Evolutionary conservation across 345 rosid genomes (phyloP).

Genomic region (Eucalyptus melliodora): DNA sequence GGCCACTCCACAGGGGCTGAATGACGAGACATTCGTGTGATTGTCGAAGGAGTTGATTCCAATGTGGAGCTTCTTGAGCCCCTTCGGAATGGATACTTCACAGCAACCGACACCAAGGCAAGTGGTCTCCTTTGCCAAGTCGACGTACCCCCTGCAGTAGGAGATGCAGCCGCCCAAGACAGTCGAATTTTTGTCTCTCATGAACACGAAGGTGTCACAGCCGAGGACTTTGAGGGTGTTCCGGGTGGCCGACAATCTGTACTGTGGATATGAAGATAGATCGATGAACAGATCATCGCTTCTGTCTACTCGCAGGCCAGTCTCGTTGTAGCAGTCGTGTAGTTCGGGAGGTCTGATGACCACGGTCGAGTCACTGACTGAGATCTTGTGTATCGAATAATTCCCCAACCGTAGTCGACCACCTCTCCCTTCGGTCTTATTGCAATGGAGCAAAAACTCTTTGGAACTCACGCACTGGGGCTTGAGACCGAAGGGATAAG

Average conservation of each 20-base stretch:
- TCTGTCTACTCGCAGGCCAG: fast-evolving
- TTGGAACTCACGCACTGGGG: fast-evolving
- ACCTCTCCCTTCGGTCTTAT: fast-evolving
- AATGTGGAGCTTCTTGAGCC: fast-evolving
- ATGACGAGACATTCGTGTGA: fast-evolving
- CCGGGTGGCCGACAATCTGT: neutral
- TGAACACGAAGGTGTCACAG: fast-evolving
- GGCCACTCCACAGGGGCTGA: too few relatives aligned
- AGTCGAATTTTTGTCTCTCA: too few relatives aligned
- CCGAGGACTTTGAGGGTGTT: neutral
- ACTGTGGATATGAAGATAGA: too few relatives aligned
- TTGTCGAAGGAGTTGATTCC: fast-evolving
- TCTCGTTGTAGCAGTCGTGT: fast-evolving
- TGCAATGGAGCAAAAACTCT: too few relatives aligned
- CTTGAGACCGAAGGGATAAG: too few relatives aligned
- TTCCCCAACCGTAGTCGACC: too few relatives aligned
- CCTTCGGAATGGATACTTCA: neutral
- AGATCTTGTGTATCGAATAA: too few relatives aligned
- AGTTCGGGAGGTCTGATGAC: neutral
- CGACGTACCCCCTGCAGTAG: too few relatives aligned
- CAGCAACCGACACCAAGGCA: too few relatives aligned
- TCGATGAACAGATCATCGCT: fast-evolving
- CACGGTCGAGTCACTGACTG: too few relatives aligned
- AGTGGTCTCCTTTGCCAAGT: too few relatives aligned
- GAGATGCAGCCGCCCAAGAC: too few relatives aligned